Percentiles rank a stretch among this genome's conserved stretches.
phyloP scores from a whole-genome alignment of 192 early-diverging fungal species.

The Entomortierella lignicola region DNA sequence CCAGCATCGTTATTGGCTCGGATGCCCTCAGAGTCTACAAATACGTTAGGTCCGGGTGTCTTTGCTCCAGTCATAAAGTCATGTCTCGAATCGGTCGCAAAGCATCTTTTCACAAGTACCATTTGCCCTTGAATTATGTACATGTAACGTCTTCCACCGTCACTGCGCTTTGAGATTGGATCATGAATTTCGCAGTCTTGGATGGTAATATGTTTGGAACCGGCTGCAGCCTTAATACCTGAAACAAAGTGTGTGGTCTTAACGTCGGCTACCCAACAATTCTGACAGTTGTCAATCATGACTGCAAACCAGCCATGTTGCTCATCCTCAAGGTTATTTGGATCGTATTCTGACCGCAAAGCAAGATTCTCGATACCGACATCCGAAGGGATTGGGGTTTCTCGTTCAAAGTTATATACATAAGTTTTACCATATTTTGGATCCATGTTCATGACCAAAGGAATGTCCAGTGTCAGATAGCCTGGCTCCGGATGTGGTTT shows the following conservation, averaged over 20 bases:
- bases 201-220: constrained; percentile 35
- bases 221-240: constrained; percentile 20
- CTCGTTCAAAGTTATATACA: constrained; percentile 40
- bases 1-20: constrained; percentile 47
- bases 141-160: constrained; percentile 40
- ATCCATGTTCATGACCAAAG: constrained; percentile 37
- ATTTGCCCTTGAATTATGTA: constrained; percentile 44
- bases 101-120: constrained; percentile 42
- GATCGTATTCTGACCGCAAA: constrained; percentile 32
- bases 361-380: constrained; percentile 46
- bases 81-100: constrained; percentile 26
- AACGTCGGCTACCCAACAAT: constrained; percentile 46
- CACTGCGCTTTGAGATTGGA: constrained; percentile 15
- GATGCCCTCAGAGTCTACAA: constrained; percentile 44
- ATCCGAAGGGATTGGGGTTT: constrained; percentile 24
- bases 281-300: constrained; percentile 27
- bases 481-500: constrained; percentile 3
- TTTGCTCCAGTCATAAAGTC: constrained; percentile 37
- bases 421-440: constrained; percentile 15
- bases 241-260: constrained; percentile 31
- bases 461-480: constrained; percentile 31
- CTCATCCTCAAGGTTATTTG: constrained; percentile 6
- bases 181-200: constrained; percentile 28
- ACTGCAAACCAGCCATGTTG: constrained; percentile 33
- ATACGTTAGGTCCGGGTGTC: constrained; percentile 37